Base-by-base conservation (phyloP, 192 early-diverging fungal species). In the Rhizophagus prolifer region DNA sequence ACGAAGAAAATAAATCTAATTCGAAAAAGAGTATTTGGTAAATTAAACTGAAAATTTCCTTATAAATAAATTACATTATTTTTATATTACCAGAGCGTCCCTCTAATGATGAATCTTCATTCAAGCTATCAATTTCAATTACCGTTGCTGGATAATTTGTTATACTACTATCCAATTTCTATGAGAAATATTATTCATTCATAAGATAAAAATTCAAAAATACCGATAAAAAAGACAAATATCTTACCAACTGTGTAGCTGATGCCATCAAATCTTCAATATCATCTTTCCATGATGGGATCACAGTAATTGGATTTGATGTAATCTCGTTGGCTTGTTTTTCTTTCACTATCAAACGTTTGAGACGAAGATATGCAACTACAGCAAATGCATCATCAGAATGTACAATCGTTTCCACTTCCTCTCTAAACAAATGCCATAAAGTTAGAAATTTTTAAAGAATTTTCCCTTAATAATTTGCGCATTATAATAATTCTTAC, bases 361-460 rank as follows among this genome's bases (percentile, higher is more conserved):
- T 90, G 74, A 96, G 88, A 34, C 82, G 78, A 74, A 96, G 81
- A 78, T 97, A 97, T 16, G 91, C 88, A 0, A 97, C 96, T 34
- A 90, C 88, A 10, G 95, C 94, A 78, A 92, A 88, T 0, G 88
- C 89, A 75, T 96, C 94, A 38, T 95, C 90, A 1, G 92, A 93
- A 79, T 97, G 95, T 19, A 89, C 82, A 12, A 96, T 82, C 1
- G 82, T 84, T 71, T 94, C 88, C 0, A 86, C 84, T 69, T 95
- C 90, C 38, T 94, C 92, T 14, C 92, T 94, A 74, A 65, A 50
- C 25, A 73, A 75, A 76, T n/a, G 44, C 1, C 6, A 41, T 77
- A 0, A n/a, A 38, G 46, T 9, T 13, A 21, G n/a, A 70, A 16
- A 13, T 7, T 54, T 19, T 54, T 50, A 19, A 54, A 21, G 5